A percentile compares a stretch with the other conserved stretches of the same genome.
These are phyloP conservation scores for Schwanniomyces vanrijiae DNA, from an alignment of 805 yeast species.

Conservation along the genomic window DNA sequence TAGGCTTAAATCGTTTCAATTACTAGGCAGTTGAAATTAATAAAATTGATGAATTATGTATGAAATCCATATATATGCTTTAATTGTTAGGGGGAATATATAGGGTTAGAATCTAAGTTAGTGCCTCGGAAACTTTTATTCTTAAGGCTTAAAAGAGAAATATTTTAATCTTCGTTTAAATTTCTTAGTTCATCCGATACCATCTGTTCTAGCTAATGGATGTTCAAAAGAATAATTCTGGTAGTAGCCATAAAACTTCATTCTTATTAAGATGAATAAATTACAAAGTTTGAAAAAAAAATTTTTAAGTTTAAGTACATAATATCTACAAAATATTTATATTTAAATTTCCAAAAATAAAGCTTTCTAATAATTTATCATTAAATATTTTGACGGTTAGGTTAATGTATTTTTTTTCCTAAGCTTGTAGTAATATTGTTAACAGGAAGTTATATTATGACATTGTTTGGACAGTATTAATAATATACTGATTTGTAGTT, in stretches of 20 bases:
- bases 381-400: not conserved
- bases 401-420: not conserved
- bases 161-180: not conserved
- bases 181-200: not conserved
- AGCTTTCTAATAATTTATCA: not conserved
- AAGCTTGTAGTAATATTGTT: not conserved
- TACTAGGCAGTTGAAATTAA: not conserved
- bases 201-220: not conserved
- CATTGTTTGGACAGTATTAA: not conserved
- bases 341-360: no score
- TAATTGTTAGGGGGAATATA: not conserved
- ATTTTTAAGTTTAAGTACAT: not conserved
- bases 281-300: not conserved
- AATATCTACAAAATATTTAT: not conserved
- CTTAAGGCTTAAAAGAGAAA: not conserved
- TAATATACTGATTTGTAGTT: not conserved
- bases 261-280: not conserved
- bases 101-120: not conserved
- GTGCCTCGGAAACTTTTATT: not conserved
- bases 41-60: not conserved
- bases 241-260: not conserved
- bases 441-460: not conserved
- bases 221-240: not conserved
- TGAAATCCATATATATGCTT: not conserved
- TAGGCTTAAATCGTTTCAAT: not conserved